A percentile compares a stretch with the other conserved stretches of the same genome.
Conservation (phyloP, 2,329 filamentous ascomycete genomes). For the Teratosphaeria viscida region DNA sequence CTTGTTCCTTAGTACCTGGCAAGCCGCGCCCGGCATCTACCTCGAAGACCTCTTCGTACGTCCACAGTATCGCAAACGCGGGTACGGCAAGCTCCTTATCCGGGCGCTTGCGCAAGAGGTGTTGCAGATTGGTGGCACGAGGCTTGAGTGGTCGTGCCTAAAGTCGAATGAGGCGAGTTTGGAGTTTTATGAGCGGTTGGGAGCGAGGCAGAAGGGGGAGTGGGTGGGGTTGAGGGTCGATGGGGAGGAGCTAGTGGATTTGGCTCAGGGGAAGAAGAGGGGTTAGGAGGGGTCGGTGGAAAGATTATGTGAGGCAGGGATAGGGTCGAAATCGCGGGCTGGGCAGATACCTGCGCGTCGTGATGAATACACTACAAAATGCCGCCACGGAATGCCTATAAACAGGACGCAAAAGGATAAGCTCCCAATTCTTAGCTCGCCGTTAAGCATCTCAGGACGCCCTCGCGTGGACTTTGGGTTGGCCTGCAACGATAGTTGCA, state of each 20-base stretch:
- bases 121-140: slow-evolving; percentile 56
- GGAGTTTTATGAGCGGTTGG: slow-evolving; percentile 61
- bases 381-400: too few relatives aligned
- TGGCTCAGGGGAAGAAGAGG: slow-evolving; percentile 35
- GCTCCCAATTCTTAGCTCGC: too few relatives aligned
- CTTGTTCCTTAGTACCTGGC: slow-evolving; percentile 59
- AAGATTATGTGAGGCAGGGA: neutral
- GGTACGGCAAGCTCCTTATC: slow-evolving; percentile 70
- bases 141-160: slow-evolving; percentile 83
- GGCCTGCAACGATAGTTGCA: neutral
- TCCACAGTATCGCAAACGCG: slow-evolving; percentile 57
- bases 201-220: slow-evolving; percentile 55
- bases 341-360: neutral
- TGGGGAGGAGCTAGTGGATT: slow-evolving; percentile 50
- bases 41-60: slow-evolving; percentile 88
- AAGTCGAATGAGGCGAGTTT: slow-evolving; percentile 91
- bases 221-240: slow-evolving; percentile 72
- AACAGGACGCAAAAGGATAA: too few relatives aligned
- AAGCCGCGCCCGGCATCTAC: slow-evolving; percentile 76
- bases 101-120: slow-evolving; percentile 71
- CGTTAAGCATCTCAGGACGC: too few relatives aligned
- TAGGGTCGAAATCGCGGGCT: neutral
- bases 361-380: neutral
- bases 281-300: neutral
- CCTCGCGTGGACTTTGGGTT: neutral